Conservation (phyloP, 768 basidiomycete species). For the Filobasidium wieringae region DNA sequence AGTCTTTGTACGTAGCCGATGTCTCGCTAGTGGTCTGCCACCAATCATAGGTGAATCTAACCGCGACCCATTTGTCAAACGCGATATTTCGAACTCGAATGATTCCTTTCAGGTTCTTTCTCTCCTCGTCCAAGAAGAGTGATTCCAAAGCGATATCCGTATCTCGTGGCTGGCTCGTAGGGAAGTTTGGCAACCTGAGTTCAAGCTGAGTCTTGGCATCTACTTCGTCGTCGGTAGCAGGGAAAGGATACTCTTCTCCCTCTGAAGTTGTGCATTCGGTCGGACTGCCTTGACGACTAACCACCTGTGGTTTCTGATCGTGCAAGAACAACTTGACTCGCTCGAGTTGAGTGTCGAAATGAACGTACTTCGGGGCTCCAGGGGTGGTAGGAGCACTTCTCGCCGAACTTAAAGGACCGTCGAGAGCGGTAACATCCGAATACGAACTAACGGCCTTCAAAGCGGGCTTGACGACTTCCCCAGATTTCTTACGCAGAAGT, state of each 20-base stretch:
- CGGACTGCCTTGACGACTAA: conserved; percentile 80
- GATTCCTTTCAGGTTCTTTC: conserved; percentile 53
- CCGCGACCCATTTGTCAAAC: conserved; percentile 72
- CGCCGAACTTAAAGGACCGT: conserved; percentile 37
- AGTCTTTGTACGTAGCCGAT: conserved; percentile 56
- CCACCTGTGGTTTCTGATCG: conserved; percentile 87
- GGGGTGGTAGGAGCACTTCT: conserved; percentile 71
- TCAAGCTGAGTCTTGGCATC: conserved; percentile 40
- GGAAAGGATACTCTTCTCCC: conserved; percentile 41
- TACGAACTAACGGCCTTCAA: conserved; percentile 59
- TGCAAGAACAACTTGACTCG: conserved; percentile 89
- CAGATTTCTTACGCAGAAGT: conserved; percentile 79
- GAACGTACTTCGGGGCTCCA: conserved; percentile 61
- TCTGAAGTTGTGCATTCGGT: conserved; percentile 49
- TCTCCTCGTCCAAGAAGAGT: conserved; percentile 41
- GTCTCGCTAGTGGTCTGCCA: conserved; percentile 98
- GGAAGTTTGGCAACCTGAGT: conserved; percentile 62
- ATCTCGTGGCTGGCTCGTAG: conserved; percentile 39
- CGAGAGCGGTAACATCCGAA: conserved; percentile 44
- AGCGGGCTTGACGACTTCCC: conserved; percentile 82
- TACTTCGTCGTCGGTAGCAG: conserved; percentile 37
- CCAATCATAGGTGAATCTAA: conserved; percentile 82
- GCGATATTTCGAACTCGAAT: conserved; percentile 74
- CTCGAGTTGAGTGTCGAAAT: conserved; percentile 84
- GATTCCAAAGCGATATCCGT: conserved; percentile 42